A percentile compares a stretch with the other conserved stretches of the same genome.
phyloP scores from a whole-genome alignment of 2,329 filamentous ascomycete species.

The Aspergillus hiratsukae region DNA sequence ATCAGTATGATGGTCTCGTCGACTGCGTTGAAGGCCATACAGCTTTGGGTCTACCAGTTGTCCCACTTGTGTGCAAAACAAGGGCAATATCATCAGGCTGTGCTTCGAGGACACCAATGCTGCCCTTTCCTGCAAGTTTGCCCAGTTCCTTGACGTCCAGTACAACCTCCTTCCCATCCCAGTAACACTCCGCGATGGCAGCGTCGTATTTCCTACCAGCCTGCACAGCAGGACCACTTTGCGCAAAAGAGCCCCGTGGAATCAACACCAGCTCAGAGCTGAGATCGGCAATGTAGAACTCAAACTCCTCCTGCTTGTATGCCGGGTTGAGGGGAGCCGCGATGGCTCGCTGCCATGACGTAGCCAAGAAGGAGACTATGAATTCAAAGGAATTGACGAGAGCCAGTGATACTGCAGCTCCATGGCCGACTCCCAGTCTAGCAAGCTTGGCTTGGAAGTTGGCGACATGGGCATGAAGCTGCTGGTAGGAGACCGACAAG shows the following conservation, averaged over 20 bases:
- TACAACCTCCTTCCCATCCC: slow-evolving; percentile 66
- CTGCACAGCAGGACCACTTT: slow-evolving; percentile 66
- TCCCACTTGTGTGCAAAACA: slow-evolving; percentile 79
- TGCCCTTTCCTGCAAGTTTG: slow-evolving; percentile 54
- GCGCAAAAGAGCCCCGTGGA: slow-evolving; percentile 63
- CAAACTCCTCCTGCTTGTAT: slow-evolving; percentile 86
- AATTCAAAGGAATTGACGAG: slow-evolving; percentile 83
- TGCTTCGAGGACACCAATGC: slow-evolving; percentile 49
- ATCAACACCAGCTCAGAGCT: slow-evolving; percentile 75
- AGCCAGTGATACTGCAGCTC: slow-evolving; percentile 74
- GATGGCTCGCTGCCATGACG: slow-evolving; percentile 76
- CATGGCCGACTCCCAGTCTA: slow-evolving; percentile 63
- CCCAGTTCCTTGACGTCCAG: slow-evolving; percentile 75
- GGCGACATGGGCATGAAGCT: slow-evolving; percentile 61
- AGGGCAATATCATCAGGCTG: slow-evolving; percentile 75
- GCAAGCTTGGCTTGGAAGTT: slow-evolving; percentile 76
- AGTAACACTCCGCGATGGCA: slow-evolving; percentile 83
- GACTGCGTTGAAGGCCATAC: slow-evolving; percentile 42
- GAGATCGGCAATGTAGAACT: slow-evolving; percentile 87
- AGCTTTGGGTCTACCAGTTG: slow-evolving; percentile 79
- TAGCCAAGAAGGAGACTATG: slow-evolving; percentile 80
- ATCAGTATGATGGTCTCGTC: slow-evolving; percentile 1
- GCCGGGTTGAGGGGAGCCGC: slow-evolving; percentile 83
- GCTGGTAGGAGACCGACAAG: slow-evolving; percentile 65
- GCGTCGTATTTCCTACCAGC: slow-evolving; percentile 75